These are phyloP conservation scores for Penicillium sp. DNA, from an alignment of 2,329 filamentous ascomycete genomes.

Conservation along the genomic window DNA sequence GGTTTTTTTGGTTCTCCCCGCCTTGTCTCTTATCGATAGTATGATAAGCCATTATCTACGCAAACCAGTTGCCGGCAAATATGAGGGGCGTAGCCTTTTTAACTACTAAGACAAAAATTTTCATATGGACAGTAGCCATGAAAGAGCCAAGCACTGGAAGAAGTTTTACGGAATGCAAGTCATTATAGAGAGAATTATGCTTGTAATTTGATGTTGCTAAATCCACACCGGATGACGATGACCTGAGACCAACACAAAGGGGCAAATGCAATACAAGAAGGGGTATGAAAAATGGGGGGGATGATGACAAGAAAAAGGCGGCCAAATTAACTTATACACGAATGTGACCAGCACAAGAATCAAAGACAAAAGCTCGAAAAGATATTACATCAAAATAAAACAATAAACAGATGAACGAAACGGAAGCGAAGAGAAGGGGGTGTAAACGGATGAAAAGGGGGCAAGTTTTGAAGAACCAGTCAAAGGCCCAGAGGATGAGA, in stretches of 20 bases:
- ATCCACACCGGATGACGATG: conserved; percentile 18
- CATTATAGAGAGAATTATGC: conserved; percentile 9
- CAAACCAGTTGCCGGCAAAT: neutral
- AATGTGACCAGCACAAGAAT: conserved; percentile 44
- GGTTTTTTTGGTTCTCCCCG: conserved; percentile 2
- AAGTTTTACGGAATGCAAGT: neutral
- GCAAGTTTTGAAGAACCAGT: conserved; percentile 47
- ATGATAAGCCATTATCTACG: neutral
- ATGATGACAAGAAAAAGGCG: conserved; percentile 9
- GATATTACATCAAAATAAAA: conserved; percentile 36
- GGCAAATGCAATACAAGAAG: conserved; percentile 31
- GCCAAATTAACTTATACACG: conserved; percentile 39
- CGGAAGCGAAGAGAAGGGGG: conserved; percentile 9
- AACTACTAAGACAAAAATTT: no score
- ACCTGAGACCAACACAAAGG: conserved; percentile 25
- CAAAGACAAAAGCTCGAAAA: conserved; percentile 20
- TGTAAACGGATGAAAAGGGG: conserved; percentile 23
- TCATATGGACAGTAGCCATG: no score
- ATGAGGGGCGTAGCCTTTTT: neutral
- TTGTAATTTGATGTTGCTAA: conserved; percentile 19
- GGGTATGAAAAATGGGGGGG: conserved; percentile 35
- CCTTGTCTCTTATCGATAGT: neutral
- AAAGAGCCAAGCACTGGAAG: neutral
- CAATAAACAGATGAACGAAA: conserved; percentile 24
- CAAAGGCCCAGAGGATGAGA: conserved; percentile 30